Evolutionary conservation across 495 filamentous ascomycete species (phyloP).

Genomic region (Penicillium parvum): DNA sequence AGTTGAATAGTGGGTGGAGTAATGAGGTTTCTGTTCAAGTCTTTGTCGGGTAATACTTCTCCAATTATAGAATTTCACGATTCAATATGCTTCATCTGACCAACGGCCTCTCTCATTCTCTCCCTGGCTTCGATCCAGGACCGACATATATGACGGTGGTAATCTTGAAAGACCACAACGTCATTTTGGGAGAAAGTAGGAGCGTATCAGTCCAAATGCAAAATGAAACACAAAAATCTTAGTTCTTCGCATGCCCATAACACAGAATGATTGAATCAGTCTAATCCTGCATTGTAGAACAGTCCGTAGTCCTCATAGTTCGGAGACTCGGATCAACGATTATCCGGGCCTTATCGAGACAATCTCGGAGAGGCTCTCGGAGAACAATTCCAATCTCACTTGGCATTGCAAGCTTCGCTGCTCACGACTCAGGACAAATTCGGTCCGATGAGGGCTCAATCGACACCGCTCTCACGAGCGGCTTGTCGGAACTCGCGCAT

Average conservation of each 20-base stretch:
- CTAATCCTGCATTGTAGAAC: too few relatives aligned
- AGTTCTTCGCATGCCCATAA: too few relatives aligned
- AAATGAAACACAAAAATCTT: too few relatives aligned
- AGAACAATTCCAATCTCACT: conserved; percentile 6
- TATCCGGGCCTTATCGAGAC: conserved; percentile 25
- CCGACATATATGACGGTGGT: too few relatives aligned
- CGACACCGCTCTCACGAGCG: conserved; percentile 22
- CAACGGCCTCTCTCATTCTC: not conserved
- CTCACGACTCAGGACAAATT: not conserved
- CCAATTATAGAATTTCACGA: too few relatives aligned
- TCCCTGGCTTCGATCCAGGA: too few relatives aligned
- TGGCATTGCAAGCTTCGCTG: conserved; percentile 8
- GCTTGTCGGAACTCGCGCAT: conserved; percentile 15
- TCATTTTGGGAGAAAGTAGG: too few relatives aligned
- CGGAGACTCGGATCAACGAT: conserved; percentile 18
- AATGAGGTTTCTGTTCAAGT: conserved; percentile 79
- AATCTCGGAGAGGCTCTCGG: conserved; percentile 17
- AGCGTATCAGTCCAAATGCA: too few relatives aligned
- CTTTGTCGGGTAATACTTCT: conserved; percentile 32
- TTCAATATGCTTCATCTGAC: too few relatives aligned
- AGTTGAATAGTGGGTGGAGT: conserved; percentile 67
- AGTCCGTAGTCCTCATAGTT: too few relatives aligned
- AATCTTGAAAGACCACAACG: too few relatives aligned
- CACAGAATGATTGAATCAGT: too few relatives aligned
- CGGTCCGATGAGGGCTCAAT: conserved; percentile 29